These are phyloP conservation scores for Bacidia rubella DNA, from an alignment of 495 filamentous ascomycete species.

Conservation along the genomic window DNA sequence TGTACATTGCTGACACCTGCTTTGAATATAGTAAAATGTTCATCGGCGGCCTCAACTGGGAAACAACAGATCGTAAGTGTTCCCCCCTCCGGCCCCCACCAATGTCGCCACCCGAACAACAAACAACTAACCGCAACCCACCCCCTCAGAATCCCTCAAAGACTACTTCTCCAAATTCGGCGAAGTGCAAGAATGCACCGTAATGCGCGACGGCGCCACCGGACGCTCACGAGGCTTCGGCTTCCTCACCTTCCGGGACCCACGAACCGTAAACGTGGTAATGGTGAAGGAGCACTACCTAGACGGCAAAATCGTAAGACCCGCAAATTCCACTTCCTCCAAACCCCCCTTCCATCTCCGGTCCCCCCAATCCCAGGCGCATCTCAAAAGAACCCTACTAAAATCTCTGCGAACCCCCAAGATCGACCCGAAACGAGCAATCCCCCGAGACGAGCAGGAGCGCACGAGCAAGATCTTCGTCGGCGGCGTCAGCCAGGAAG, in stretches of 20 bases:
- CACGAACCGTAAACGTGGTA: constrained; percentile 93
- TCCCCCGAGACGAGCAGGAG: constrained; percentile 94
- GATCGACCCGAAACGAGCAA: constrained; percentile 97
- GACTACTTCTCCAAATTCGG: constrained; percentile 98
- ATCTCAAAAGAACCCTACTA: constrained; percentile 16
- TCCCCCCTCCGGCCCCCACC: constrained; percentile 7
- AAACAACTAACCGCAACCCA: constrained; percentile 89
- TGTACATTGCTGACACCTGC: constrained; percentile 10
- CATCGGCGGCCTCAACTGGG: constrained; percentile 97
- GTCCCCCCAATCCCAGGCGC: constrained; percentile 3
- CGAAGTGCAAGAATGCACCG: constrained; percentile 92
- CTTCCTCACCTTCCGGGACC: constrained; percentile 94
- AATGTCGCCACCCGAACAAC: constrained; percentile 2
- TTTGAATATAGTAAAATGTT: constrained; percentile 83
- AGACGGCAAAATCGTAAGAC: constrained; percentile 91
- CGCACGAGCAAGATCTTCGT: constrained; percentile 98
- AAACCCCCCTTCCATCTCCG: constrained; percentile 7
- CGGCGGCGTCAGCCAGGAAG: constrained; percentile 93
- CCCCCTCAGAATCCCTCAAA: constrained; percentile 70
- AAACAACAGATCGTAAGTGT: constrained; percentile 89
- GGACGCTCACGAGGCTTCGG: constrained; percentile 92
- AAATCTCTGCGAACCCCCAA: constrained; percentile 22
- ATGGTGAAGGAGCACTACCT: constrained; percentile 99
- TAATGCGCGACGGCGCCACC: constrained; percentile 91
- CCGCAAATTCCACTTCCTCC: constrained; percentile 7